These are phyloP conservation scores for Stachybotrys chlorohalonatus DNA, from an alignment of 2,329 filamentous ascomycete genomes.

Conservation along the genomic window DNA sequence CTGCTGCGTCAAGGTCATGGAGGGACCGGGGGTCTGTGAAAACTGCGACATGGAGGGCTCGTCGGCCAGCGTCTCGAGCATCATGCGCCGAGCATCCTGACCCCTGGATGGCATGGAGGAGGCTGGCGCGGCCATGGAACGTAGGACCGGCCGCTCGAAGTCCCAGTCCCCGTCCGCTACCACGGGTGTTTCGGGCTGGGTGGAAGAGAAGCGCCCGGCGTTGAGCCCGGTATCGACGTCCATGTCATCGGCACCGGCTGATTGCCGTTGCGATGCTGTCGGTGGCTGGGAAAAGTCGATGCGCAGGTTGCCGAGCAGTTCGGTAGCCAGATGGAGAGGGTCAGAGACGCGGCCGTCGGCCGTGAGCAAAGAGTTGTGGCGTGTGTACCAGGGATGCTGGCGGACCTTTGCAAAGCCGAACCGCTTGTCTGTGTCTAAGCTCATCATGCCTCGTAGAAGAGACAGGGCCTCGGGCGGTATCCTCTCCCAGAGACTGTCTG, in stretches of 20 bases:
- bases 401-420: slow-evolving; percentile 84
- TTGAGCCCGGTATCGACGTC: slow-evolving; percentile 52
- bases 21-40: slow-evolving; percentile 66
- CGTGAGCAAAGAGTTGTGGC: slow-evolving; percentile 68
- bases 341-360: slow-evolving; percentile 67
- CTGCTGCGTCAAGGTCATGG: slow-evolving; percentile 78
- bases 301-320: slow-evolving; percentile 84
- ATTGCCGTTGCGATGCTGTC: slow-evolving; percentile 34
- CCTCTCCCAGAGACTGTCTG: slow-evolving; percentile 76
- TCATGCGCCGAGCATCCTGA: slow-evolving; percentile 26
- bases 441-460: slow-evolving; percentile 88
- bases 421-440: slow-evolving; percentile 60
- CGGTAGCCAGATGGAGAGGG: slow-evolving; percentile 77
- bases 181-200: slow-evolving; percentile 73
- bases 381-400: slow-evolving; percentile 90
- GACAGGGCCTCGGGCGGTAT: slow-evolving; percentile 69
- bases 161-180: slow-evolving; percentile 66
- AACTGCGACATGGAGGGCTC: slow-evolving; percentile 87
- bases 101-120: slow-evolving; percentile 23
- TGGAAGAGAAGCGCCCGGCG: slow-evolving; percentile 56
- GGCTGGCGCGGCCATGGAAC: slow-evolving; percentile 35
- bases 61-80: slow-evolving; percentile 62
- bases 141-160: slow-evolving; percentile 68
- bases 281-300: slow-evolving; percentile 76
- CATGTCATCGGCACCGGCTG: slow-evolving; percentile 44